Base-by-base conservation (phyloP, 2,329 filamentous ascomycete genomes). In the Cadophora sp. region DNA sequence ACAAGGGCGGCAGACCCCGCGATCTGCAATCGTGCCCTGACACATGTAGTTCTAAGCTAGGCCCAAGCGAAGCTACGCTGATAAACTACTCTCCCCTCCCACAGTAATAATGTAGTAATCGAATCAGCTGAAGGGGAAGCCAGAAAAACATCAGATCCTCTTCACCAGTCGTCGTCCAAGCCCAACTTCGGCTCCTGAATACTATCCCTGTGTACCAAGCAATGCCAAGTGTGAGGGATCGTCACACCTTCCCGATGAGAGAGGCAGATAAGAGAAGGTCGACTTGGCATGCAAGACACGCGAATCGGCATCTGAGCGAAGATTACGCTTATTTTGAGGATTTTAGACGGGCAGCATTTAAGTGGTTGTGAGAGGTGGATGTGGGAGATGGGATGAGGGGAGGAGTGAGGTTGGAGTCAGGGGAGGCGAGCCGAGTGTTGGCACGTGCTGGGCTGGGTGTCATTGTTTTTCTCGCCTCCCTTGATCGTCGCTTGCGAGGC, bases 241-340 rank as follows among this genome's bases (percentile, higher is more conserved):
- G 27, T 59, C 56, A 45, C 39, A 59, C 56, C 56, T 59, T 59
- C 56, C 56, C 11, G 22, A 59, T 14, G 43, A 24, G 56, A 24
- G 20, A 59, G 39, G 8, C 16, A 30, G 56, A 45, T 45, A 59
- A 47, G 39, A 59, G 27, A 47, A 8, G 3, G 18, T 8, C 20
- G 13, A n/a, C 56, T 59, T 59, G 56, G 56, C 56, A 59, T 59
- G 56, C 56, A 59, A 7, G 41, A 47, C 56, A 59, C 22, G 33
- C 20, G 30, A 24, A 41, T 58, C 20, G n/a, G 14, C 18, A 56
- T 39, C 18, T 36, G 43, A 18, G n/a, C n/a, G 36, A 39, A 39
- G 36, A 39, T 39, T 39, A 18, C 43, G 16, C 43, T 18, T 45
- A 18, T 45, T 18, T 45, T 20, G 18, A 13, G n/a, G 43, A 13